Percentiles rank a stretch among this genome's conserved stretches.
Conservation (phyloP, 2,329 filamentous ascomycete genomes). For the Colletotrichum zoysiae region DNA sequence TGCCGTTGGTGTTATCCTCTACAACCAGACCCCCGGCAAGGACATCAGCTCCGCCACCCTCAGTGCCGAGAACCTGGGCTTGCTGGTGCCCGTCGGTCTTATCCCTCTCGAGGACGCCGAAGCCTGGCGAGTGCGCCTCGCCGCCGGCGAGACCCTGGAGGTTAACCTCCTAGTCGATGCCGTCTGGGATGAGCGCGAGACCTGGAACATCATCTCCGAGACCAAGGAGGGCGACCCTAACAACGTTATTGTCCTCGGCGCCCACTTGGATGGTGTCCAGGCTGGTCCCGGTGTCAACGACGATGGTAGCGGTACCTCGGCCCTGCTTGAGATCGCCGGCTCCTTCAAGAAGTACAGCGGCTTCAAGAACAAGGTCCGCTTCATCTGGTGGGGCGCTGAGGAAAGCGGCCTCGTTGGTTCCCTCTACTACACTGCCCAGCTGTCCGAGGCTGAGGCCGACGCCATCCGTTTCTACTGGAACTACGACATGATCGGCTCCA, state of each 20-base stretch:
- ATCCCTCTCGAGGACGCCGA: slow-evolving; percentile 52
- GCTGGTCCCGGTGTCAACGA: slow-evolving; percentile 57
- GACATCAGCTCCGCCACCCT: slow-evolving; percentile 65
- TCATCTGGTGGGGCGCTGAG: slow-evolving; percentile 59
- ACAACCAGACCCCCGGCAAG: slow-evolving; percentile 68
- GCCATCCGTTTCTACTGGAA: slow-evolving; percentile 77
- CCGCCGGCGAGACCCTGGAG: slow-evolving; percentile 50
- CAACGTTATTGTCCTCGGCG: slow-evolving; percentile 58
- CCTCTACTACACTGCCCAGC: slow-evolving; percentile 53
- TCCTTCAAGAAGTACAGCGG: slow-evolving; percentile 54
- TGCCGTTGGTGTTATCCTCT: slow-evolving; percentile 65
- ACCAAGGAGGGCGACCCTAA: slow-evolving; percentile 58
- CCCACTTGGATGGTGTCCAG: slow-evolving; percentile 57
- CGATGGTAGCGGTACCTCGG: slow-evolving; percentile 55
- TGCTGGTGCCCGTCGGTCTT: slow-evolving; percentile 53
- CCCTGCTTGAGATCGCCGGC: slow-evolving; percentile 55
- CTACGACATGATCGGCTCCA: slow-evolving; percentile 76
- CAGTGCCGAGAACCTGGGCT: slow-evolving; percentile 54
- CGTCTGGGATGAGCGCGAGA: slow-evolving; percentile 51
- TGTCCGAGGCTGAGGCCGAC: slow-evolving; percentile 55
- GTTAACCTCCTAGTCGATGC: slow-evolving; percentile 55
- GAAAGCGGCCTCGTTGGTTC: slow-evolving; percentile 61
- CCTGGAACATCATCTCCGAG: slow-evolving; percentile 58
- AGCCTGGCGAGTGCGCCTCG: slow-evolving; percentile 52
- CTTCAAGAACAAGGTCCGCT: slow-evolving; percentile 58